Conservation (phyloP, 2,329 filamentous ascomycete species). For the Aspergillus floridensis region DNA sequence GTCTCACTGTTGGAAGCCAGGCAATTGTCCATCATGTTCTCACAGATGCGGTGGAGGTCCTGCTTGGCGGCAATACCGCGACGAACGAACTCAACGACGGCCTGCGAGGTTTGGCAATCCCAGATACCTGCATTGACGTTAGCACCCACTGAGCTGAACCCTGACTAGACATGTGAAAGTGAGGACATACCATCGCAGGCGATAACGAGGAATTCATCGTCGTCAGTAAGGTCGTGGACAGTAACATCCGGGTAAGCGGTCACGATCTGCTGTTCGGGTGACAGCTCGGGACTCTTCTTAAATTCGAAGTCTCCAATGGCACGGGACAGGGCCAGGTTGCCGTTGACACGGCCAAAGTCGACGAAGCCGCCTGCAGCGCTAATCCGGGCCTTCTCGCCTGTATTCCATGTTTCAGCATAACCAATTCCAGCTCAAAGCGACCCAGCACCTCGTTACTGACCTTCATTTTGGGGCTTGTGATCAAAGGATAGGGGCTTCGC, state of each 20-base stretch:
- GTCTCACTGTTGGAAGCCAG: conserved; percentile 97
- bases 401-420: conserved; percentile 16
- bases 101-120: conserved; percentile 98
- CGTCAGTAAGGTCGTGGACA: conserved; percentile 81
- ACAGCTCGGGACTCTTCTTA: conserved; percentile 96
- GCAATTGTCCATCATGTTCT: conserved; percentile 99
- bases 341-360: conserved; percentile 97
- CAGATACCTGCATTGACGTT: conserved; percentile 73
- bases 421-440: background rate
- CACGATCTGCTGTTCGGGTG: conserved; percentile 98
- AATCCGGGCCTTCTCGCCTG: conserved; percentile 93
- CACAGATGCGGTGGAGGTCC: conserved; percentile 89
- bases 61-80: conserved; percentile 96
- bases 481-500: conserved; percentile 98
- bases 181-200: conserved; percentile 77
- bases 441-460: conserved; percentile 46
- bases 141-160: conserved; percentile 1
- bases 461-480: conserved; percentile 98
- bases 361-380: conserved; percentile 95
- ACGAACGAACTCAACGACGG: conserved; percentile 93
- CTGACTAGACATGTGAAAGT: background rate
- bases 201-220: conserved; percentile 93
- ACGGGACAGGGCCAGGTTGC: conserved; percentile 92
- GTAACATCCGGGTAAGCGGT: conserved; percentile 95
- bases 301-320: conserved; percentile 99